Base-by-base conservation (phyloP, 108 stramenopile species). In the Cyclotella sp. region DNA sequence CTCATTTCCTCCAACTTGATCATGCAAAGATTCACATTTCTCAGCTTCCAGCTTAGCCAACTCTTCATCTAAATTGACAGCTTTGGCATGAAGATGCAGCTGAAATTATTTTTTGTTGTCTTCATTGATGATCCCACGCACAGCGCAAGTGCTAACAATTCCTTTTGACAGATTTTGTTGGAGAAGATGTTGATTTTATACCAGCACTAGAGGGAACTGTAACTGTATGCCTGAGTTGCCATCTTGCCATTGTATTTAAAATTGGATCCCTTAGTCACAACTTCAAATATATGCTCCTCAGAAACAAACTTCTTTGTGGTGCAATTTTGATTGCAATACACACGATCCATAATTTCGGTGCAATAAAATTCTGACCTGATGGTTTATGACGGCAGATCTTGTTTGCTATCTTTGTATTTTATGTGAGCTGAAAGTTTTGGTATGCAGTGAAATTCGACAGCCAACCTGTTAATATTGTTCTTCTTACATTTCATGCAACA, bases 271-370 rank as follows among this genome's bases (percentile, higher is more conserved):
- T 73, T 61, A 3, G 24, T 51, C 7, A 53, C 49, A 11, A 13
- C 1, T 22, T 61, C 44, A 53, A 62, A 73, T 4, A 29, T n/a
- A 18, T 73, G 72, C 60, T 62, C 34, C 61, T 73, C 72, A 63
- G 60, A 73, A 3, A 70, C 22, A 6, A 3, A 54, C 7, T 39
- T 13, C 22, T 68, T 30, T 9, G 24, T 15, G n/a, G n/a, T n/a
- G n/a, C n/a, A n/a, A n/a, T n/a, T n/a, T n/a, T n/a, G n/a, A n/a
- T n/a, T n/a, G n/a, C n/a, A n/a, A n/a, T n/a, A n/a, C n/a, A n/a
- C n/a, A n/a, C n/a, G n/a, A n/a, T n/a, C n/a, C n/a, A n/a, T n/a
- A n/a, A n/a, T n/a, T n/a, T n/a, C n/a, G n/a, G n/a, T n/a, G n/a
- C n/a, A n/a, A n/a, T n/a, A n/a, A n/a, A n/a, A n/a, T n/a, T n/a